These are phyloP conservation scores for Orbilia brochopaga DNA, from an alignment of 2,329 filamentous ascomycete species.

Conservation along the genomic window DNA sequence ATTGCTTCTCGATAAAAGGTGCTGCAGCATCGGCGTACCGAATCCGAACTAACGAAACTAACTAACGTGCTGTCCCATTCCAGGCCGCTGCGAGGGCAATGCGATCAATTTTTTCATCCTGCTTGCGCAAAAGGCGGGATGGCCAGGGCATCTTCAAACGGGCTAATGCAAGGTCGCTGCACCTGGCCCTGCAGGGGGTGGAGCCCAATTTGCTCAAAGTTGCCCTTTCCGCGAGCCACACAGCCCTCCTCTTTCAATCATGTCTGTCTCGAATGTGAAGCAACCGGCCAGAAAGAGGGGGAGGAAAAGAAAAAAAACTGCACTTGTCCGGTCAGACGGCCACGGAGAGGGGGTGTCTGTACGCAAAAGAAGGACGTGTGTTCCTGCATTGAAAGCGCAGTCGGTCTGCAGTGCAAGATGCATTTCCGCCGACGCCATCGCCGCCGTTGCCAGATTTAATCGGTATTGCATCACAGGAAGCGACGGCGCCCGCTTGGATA, in stretches of 20 bases:
- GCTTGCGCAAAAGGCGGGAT: conserved; percentile 4
- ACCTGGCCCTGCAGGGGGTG: neutral
- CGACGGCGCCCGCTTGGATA: too few species aligned
- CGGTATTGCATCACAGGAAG: neutral
- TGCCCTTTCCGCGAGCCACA: neutral
- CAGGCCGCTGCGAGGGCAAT: neutral
- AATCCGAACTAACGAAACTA: too few species aligned
- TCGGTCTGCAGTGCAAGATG: neutral
- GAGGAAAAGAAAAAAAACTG: neutral
- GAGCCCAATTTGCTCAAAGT: conserved; percentile 1
- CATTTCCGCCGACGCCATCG: conserved; percentile 4
- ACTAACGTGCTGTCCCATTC: neutral
- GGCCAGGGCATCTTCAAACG: conserved; percentile 1
- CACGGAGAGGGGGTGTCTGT: too few species aligned
- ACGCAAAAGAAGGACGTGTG: conserved; percentile 9
- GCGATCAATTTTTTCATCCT: neutral
- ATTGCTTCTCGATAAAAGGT: too few species aligned
- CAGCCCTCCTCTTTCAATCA: conserved; percentile 22
- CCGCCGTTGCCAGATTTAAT: conserved; percentile 4
- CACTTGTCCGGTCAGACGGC: too few species aligned
- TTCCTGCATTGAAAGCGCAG: conserved; percentile 41
- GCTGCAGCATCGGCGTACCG: too few species aligned
- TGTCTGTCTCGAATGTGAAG: conserved; percentile 46
- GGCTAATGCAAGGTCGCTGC: conserved; percentile 4
- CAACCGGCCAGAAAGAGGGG: conserved; percentile 13